phyloP scores from a whole-genome alignment of 2,329 filamentous ascomycete species.

The Calonectria montana region DNA sequence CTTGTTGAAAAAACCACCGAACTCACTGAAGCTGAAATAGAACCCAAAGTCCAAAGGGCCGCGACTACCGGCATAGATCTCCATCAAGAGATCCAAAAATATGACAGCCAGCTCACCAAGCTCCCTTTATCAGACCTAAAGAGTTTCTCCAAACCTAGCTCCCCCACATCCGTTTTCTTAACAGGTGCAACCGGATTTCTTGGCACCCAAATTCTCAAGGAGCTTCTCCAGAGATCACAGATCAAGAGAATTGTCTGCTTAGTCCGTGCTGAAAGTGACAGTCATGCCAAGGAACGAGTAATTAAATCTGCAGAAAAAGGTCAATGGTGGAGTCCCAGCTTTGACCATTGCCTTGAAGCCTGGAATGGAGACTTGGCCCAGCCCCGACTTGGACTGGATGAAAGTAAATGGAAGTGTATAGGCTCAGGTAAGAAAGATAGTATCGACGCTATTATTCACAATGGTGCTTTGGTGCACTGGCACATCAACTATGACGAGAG shows the following conservation, averaged over 20 bases:
- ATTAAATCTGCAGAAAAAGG: constrained; percentile 10
- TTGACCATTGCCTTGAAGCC: constrained; percentile 11
- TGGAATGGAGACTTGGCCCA: constrained; percentile 18
- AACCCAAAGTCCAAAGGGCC: not conserved
- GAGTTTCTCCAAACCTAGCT: not conserved
- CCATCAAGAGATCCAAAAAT: not conserved
- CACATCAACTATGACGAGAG: not conserved
- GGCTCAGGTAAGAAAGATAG: not conserved
- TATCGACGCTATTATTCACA: not conserved
- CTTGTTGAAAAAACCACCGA: not conserved
- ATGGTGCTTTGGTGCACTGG: not conserved
- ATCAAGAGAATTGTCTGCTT: not conserved
- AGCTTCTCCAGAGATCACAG: not conserved
- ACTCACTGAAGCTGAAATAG: not conserved
- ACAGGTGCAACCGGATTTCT: not conserved
- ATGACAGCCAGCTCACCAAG: not conserved
- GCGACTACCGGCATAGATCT: not conserved
- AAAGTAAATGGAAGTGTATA: not conserved
- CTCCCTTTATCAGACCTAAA: not conserved
- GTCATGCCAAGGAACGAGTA: constrained; percentile 10
- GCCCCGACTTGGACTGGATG: not conserved
- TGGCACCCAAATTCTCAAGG: not conserved
- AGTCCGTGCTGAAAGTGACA: constrained; percentile 12
- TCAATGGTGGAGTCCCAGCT: constrained; percentile 14
- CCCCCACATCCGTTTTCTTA: not conserved